These are phyloP conservation scores for Coemansia sp. DNA, from an alignment of 192 early-diverging fungal genomes.

Conservation along the genomic window DNA sequence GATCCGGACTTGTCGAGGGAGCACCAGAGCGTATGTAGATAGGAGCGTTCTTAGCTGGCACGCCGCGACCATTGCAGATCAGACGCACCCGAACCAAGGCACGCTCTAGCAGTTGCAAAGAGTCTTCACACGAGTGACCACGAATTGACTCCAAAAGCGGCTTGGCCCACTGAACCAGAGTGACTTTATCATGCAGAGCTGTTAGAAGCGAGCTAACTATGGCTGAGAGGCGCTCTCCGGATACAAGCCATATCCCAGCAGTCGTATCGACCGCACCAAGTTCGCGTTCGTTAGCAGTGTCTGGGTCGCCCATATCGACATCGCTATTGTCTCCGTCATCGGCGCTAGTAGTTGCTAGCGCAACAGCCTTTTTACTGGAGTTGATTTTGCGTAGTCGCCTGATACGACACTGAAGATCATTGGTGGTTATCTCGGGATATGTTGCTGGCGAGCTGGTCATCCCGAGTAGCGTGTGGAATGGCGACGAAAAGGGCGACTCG, in stretches of 20 bases:
- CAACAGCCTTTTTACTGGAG: constrained; percentile 13
- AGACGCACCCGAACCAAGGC: constrained; percentile 48
- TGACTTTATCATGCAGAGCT: not conserved
- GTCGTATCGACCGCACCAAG: constrained; percentile 10
- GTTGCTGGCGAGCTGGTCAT: constrained; percentile 10
- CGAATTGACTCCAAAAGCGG: constrained; percentile 23
- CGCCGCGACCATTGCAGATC: constrained; percentile 40
- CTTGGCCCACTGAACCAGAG: constrained; percentile 31
- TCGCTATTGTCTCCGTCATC: not conserved
- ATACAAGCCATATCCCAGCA: constrained; percentile 32
- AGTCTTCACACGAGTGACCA: not conserved
- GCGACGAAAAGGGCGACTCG: constrained; percentile 67
- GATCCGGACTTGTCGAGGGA: not conserved
- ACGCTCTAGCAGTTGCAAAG: constrained; percentile 15
- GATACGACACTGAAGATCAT: constrained; percentile 43
- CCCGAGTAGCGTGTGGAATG: constrained; percentile 59
- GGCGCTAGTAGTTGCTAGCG: not conserved
- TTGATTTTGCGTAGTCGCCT: constrained; percentile 31
- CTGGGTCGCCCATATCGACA: not conserved
- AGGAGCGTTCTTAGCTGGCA: constrained; percentile 35
- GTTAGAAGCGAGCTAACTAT: constrained; percentile 15
- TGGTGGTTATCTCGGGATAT: constrained; percentile 26
- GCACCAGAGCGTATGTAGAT: constrained; percentile 19
- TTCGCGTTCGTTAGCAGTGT: not conserved
- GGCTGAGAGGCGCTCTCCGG: constrained; percentile 26